Conservation (phyloP, 345 rosid species). For the Dimocarpus longan region DNA sequence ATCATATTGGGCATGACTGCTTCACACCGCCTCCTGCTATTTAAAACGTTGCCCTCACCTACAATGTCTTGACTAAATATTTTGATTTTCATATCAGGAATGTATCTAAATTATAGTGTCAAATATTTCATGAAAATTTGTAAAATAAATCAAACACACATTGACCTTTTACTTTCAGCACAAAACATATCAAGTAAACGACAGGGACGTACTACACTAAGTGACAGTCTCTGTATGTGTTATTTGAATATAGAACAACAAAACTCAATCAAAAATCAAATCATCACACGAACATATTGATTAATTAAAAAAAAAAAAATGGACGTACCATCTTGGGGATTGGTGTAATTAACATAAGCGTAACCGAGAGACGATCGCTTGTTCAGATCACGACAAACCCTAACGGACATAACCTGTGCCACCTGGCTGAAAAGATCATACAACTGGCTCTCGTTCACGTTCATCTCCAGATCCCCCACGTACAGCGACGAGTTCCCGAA, state of each 20-base stretch:
- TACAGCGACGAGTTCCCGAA: constrained; percentile 54
- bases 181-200: not conserved
- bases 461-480: constrained; percentile 68
- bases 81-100: no score
- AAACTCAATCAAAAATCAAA: not conserved
- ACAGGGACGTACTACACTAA: not conserved
- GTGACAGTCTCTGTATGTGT: no score
- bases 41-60: no score
- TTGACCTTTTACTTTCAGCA: not conserved
- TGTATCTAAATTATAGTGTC: no score
- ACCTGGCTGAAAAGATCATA: constrained; percentile 56
- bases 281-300: not conserved
- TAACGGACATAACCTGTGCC: constrained; percentile 50
- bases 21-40: no score
- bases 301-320: not conserved
- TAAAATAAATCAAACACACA: not conserved
- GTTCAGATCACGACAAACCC: constrained; percentile 64
- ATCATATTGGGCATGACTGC: no score
- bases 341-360: constrained; percentile 66
- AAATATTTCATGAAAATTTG: no score
- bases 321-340: constrained; percentile 53
- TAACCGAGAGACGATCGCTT: constrained; percentile 62
- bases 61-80: no score
- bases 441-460: constrained; percentile 51
- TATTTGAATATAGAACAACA: no score